Conservation (phyloP, 169 alveolate genomes). For the Cryptosporidium baileyi region DNA sequence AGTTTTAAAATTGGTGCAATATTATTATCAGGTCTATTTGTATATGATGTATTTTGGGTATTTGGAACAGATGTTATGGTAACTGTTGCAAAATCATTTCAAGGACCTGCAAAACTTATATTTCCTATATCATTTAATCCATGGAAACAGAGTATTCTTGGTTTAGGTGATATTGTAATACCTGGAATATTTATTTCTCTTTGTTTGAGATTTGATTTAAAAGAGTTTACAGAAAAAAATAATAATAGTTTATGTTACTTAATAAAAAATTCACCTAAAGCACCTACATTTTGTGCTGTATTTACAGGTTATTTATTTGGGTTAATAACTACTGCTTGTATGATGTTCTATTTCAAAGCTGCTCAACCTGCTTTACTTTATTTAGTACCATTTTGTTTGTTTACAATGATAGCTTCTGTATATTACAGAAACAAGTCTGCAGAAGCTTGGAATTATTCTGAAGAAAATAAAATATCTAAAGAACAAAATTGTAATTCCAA, state of each 20-base stretch:
- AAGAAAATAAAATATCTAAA: neutral
- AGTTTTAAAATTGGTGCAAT: conserved; percentile 87
- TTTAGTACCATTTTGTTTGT: conserved; percentile 89
- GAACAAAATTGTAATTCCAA: conserved; percentile 18
- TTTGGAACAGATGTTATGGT: conserved; percentile 94
- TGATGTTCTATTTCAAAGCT: conserved; percentile 83
- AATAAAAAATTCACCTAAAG: conserved; percentile 28
- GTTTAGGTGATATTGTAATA: conserved; percentile 93
- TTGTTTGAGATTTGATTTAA: conserved; percentile 87
- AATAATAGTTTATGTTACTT: conserved; percentile 53
- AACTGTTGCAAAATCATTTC: conserved; percentile 89
- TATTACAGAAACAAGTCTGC: conserved; percentile 71
- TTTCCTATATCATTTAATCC: conserved; percentile 84
- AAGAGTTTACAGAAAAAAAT: conserved; percentile 69
- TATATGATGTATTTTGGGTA: conserved; percentile 93
- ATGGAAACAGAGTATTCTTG: conserved; percentile 85
- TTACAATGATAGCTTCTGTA: conserved; percentile 74
- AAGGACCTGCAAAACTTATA: conserved; percentile 91
- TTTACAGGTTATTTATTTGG: conserved; percentile 86
- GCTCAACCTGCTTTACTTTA: conserved; percentile 95
- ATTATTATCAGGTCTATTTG: conserved; percentile 85
- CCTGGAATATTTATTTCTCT: conserved; percentile 92
- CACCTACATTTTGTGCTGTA: conserved; percentile 76
- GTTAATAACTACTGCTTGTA: conserved; percentile 84
- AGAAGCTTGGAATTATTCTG: conserved; percentile 65